A percentile compares a stretch with the other conserved stretches of the same genome.
These are phyloP conservation scores for Candida morakotiae DNA, from an alignment of 805 yeast genomes.

Conservation along the genomic window DNA sequence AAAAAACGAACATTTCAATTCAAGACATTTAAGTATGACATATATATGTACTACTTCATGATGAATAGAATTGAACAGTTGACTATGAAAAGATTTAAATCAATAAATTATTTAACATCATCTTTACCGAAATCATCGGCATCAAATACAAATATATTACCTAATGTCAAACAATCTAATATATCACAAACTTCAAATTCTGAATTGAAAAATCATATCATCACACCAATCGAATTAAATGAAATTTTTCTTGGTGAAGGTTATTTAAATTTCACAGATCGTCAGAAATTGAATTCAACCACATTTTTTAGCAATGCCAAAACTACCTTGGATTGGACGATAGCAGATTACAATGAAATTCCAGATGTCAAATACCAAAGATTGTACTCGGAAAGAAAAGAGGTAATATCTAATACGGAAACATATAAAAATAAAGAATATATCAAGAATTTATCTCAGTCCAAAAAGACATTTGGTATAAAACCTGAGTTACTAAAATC, in stretches of 20 bases:
- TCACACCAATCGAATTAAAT: conserved; percentile 22
- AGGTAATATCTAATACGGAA: conserved; percentile 16
- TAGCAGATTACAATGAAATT: conserved; percentile 47
- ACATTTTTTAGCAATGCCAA: conserved; percentile 41
- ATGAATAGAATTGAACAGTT: too few species aligned
- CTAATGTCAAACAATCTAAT: too few species aligned
- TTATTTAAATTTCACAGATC: conserved; percentile 11
- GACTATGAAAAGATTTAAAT: conserved; percentile 1
- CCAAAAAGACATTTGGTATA: conserved; percentile 27
- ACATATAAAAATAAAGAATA: conserved; percentile 20
- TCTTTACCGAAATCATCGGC: not conserved
- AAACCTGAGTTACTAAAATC: conserved; percentile 27
- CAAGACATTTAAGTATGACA: too few species aligned
- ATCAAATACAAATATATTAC: not conserved
- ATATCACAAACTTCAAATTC: not conserved
- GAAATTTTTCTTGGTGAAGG: conserved; percentile 15
- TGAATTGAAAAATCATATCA: conserved; percentile 8
- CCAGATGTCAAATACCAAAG: conserved; percentile 49
- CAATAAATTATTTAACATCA: conserved; percentile 5
- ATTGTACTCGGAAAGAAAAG: conserved; percentile 13
- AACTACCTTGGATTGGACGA: conserved; percentile 58
- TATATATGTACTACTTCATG: too few species aligned
- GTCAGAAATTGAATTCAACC: conserved; percentile 20
- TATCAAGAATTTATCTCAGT: conserved; percentile 13
- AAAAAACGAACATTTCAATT: too few species aligned